These are phyloP conservation scores for Punica granatum DNA, from an alignment of 345 rosid genomes.

Conservation along the genomic window DNA sequence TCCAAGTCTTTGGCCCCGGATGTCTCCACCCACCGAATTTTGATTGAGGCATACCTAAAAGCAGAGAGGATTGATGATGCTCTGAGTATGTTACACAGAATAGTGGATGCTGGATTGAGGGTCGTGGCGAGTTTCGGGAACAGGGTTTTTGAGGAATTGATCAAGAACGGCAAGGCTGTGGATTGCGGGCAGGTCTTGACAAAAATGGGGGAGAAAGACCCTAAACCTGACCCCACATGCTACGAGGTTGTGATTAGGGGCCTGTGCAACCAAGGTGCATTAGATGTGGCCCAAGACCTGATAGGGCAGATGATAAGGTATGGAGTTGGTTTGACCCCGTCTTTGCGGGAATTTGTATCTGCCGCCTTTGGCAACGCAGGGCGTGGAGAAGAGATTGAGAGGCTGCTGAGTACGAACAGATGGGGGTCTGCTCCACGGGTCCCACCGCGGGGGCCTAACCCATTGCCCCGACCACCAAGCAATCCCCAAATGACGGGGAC, in stretches of 20 bases:
- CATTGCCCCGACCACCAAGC: slow-evolving; percentile 15
- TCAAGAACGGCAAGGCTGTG: slow-evolving; percentile 57
- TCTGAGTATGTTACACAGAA: slow-evolving; percentile 40
- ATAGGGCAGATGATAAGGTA: slow-evolving; percentile 61
- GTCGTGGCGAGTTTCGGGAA: slow-evolving; percentile 85
- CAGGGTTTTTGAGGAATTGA: slow-evolving; percentile 57
- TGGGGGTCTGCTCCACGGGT: slow-evolving; percentile 24
- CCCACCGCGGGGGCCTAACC: slow-evolving; percentile 20
- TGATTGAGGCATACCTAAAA: slow-evolving; percentile 73
- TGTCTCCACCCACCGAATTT: slow-evolving; percentile 57
- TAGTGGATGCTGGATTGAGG: slow-evolving; percentile 75
- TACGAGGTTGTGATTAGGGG: slow-evolving; percentile 85
- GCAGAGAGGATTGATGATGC: slow-evolving; percentile 69
- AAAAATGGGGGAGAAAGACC: slow-evolving; percentile 88
- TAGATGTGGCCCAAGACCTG: slow-evolving; percentile 47
- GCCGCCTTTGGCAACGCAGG: slow-evolving; percentile 51
- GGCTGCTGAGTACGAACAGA: slow-evolving; percentile 38
- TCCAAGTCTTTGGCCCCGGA: slow-evolving; percentile 67
- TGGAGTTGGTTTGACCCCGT: slow-evolving; percentile 59
- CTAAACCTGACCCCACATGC: slow-evolving; percentile 76
- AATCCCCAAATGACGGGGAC: slow-evolving; percentile 3
- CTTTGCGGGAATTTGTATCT: slow-evolving; percentile 38
- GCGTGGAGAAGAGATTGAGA: slow-evolving; percentile 58
- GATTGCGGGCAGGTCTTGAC: slow-evolving; percentile 63
- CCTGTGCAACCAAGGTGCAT: slow-evolving; percentile 57